These are phyloP conservation scores for Pterocarpus santalinus DNA, from an alignment of 306 rosid genomes.

Conservation along the genomic window DNA sequence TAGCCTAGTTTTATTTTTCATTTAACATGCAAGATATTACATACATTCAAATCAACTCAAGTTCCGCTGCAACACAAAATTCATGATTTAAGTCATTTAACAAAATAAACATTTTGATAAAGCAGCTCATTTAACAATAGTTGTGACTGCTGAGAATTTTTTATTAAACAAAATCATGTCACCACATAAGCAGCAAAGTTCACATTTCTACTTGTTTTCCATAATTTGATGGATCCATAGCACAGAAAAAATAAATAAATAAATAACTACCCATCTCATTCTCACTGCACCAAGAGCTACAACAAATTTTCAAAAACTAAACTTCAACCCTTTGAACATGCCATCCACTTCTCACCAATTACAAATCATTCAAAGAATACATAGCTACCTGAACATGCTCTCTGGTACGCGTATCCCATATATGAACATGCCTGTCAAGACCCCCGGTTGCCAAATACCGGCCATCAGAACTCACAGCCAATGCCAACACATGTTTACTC, in stretches of 20 bases:
- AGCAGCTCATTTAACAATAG: background rate
- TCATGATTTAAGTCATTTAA: background rate
- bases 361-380: slow-evolving; percentile 4
- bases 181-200: background rate
- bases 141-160: background rate
- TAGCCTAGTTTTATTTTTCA: background rate
- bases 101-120: background rate
- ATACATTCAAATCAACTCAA: background rate
- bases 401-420: slow-evolving; percentile 93
- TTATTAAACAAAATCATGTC: background rate
- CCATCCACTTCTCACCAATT: background rate
- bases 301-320: background rate
- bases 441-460: slow-evolving; percentile 94
- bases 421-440: slow-evolving; percentile 92
- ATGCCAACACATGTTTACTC: slow-evolving; percentile 70
- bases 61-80: slow-evolving; percentile 13
- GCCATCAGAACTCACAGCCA: slow-evolving; percentile 90
- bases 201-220: background rate
- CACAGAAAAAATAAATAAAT: background rate
- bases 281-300: background rate
- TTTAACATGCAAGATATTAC: background rate
- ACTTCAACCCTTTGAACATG: background rate
- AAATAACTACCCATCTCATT: background rate
- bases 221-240: background rate
- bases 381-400: slow-evolving; percentile 84